Percentiles rank a stretch among this genome's conserved stretches.
phyloP scores from a whole-genome alignment of 305 asterid species.

The Solanum hybrid region DNA sequence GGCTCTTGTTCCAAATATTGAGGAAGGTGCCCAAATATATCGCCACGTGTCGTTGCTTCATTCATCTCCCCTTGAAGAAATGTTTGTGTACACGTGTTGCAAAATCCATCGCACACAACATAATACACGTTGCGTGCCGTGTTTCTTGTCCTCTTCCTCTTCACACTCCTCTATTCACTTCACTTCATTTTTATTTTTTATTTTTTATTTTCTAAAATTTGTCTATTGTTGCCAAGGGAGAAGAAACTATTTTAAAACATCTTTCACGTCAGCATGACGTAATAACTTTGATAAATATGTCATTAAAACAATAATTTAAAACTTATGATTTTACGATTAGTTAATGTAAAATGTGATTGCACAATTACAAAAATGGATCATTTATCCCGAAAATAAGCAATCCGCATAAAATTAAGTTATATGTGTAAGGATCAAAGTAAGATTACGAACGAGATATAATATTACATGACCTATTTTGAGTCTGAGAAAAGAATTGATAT shows the following conservation, averaged over 20 bases:
- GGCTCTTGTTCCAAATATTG: not conserved
- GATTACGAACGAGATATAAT: not conserved
- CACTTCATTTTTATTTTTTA: not conserved
- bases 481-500: too few species aligned
- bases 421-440: not conserved
- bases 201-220: not conserved
- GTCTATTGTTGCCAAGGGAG: not conserved
- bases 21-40: not conserved
- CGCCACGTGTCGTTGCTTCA: not conserved
- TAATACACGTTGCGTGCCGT: not conserved
- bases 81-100: not conserved
- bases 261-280: not conserved
- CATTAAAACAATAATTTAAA: not conserved
- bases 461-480: not conserved
- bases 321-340: not conserved
- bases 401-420: not conserved
- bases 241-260: not conserved
- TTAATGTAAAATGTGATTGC: not conserved
- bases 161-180: not conserved
- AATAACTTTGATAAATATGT: not conserved
- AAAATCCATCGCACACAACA: not conserved
- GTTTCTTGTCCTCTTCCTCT: not conserved
- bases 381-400: too few species aligned
- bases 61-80: not conserved
- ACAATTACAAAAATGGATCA: not conserved